A percentile compares a stretch with the other conserved stretches of the same genome.
These are phyloP conservation scores for Citrus maxima DNA, from an alignment of 345 rosid genomes.

Conservation along the genomic window DNA sequence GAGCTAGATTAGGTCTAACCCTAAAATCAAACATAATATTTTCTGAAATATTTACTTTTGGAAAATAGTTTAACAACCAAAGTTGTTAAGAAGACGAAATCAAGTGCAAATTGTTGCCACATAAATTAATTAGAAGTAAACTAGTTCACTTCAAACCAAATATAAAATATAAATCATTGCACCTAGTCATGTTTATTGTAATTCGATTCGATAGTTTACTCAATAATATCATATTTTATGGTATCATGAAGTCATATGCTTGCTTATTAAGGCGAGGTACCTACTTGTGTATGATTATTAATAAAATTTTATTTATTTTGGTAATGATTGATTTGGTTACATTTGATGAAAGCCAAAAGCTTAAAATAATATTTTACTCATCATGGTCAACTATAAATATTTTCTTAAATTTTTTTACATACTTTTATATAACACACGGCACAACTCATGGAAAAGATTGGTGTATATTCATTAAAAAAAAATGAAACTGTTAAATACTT, in stretches of 20 bases:
- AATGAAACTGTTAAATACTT: neutral
- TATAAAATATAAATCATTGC: neutral
- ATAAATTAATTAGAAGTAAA: neutral
- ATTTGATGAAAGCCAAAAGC: neutral
- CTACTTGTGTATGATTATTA: neutral
- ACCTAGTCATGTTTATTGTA: neutral
- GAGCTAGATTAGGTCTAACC: neutral
- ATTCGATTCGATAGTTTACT: neutral
- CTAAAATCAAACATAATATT: neutral
- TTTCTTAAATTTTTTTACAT: neutral
- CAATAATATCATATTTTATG: neutral
- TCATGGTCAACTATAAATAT: neutral
- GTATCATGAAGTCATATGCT: conserved; percentile 7
- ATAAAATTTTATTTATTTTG: neutral
- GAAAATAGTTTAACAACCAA: neutral
- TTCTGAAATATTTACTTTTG: neutral
- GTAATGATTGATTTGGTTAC: neutral
- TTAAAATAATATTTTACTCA: neutral
- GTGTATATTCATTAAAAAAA: neutral
- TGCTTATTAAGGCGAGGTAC: neutral
- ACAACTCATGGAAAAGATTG: neutral
- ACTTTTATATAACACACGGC: neutral
- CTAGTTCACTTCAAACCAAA: neutral
- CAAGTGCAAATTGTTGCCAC: conserved; percentile 6
- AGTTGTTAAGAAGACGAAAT: conserved; percentile 1